A percentile compares a stretch with the other conserved stretches of the same genome.
Evolutionary conservation across 352 stramenopile species (phyloP).

Genomic region (Peronosclerospora sorghi): DNA sequence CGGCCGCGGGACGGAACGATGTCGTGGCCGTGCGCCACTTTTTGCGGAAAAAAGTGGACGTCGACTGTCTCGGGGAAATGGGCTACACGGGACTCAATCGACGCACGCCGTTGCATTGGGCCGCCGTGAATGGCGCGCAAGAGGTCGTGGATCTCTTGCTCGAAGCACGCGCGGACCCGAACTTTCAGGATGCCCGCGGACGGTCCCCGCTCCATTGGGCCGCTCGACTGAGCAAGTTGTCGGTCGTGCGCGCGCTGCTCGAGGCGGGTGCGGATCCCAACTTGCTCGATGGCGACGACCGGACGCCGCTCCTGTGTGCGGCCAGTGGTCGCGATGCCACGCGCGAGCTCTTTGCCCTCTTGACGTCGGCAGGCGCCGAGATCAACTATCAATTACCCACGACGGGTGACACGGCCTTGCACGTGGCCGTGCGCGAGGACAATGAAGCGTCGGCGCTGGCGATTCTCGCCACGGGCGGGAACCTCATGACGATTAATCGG

Average conservation of each 20-base stretch:
- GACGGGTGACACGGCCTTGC: slow-evolving; percentile 60
- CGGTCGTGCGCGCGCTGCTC: slow-evolving; percentile 42
- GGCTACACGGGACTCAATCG: slow-evolving; percentile 72
- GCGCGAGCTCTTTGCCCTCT: slow-evolving; percentile 36
- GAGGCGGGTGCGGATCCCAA: slow-evolving; percentile 27
- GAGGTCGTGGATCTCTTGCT: slow-evolving; percentile 58
- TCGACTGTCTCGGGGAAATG: slow-evolving; percentile 69
- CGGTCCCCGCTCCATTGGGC: slow-evolving; percentile 73
- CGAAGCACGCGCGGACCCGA: slow-evolving; percentile 48
- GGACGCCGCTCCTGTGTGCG: slow-evolving; percentile 65
- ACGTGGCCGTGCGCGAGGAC: slow-evolving; percentile 54
- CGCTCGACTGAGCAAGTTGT: slow-evolving; percentile 42
- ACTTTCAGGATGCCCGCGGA: slow-evolving; percentile 65
- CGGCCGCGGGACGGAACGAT: slow-evolving; percentile 49
- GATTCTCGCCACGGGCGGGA: slow-evolving; percentile 53
- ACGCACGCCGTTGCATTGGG: slow-evolving; percentile 73
- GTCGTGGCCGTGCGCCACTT: slow-evolving; percentile 45
- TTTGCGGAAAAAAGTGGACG: slow-evolving; percentile 39
- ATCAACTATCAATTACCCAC: slow-evolving; percentile 60
- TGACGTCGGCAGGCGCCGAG: slow-evolving; percentile 49
- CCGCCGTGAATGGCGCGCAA: slow-evolving; percentile 45
- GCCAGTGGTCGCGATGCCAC: slow-evolving; percentile 31
- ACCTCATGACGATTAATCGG: slow-evolving; percentile 66
- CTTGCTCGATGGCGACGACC: slow-evolving; percentile 40
- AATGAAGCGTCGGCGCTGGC: slow-evolving; percentile 57